Evolutionary conservation across 2,329 filamentous ascomycete genomes (phyloP).

Genomic region (Pseudogymnoascus sp.): DNA sequence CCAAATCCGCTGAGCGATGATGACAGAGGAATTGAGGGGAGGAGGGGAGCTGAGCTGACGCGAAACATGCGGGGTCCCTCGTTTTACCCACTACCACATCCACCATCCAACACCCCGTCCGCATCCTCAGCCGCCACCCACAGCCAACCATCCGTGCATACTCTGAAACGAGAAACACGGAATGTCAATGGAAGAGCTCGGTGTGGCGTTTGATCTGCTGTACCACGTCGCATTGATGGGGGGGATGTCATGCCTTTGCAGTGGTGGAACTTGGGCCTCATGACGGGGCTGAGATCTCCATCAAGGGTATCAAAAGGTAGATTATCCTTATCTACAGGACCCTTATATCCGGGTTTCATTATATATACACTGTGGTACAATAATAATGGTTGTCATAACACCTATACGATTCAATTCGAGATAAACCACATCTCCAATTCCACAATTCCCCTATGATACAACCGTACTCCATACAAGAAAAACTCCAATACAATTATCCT

Average conservation of each 20-base stretch:
- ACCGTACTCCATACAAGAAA: not conserved
- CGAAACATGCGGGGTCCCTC: not conserved
- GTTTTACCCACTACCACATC: not conserved
- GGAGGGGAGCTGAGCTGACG: not conserved
- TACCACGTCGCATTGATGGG: not conserved
- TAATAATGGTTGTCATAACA: not conserved
- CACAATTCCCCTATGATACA: not conserved
- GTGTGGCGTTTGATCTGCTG: not conserved
- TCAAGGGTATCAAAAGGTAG: not conserved
- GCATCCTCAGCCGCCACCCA: not conserved
- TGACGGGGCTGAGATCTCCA: not conserved
- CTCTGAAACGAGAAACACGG: slow-evolving; percentile 1
- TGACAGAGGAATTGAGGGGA: not conserved
- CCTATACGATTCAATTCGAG: not conserved
- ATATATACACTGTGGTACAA: not conserved
- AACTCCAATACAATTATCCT: not conserved
- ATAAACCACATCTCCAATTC: not conserved
- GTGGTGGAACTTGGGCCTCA: not conserved
- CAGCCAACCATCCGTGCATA: not conserved
- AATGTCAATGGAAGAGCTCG: not conserved
- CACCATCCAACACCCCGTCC: not conserved
- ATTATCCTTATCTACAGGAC: not conserved
- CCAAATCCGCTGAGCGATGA: not conserved
- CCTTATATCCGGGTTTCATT: not conserved
- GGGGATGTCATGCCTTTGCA: not conserved